These are phyloP conservation scores for Schoenoplectus triqueter DNA, from an alignment of 202 grass and related monocot species.

Conservation along the genomic window DNA sequence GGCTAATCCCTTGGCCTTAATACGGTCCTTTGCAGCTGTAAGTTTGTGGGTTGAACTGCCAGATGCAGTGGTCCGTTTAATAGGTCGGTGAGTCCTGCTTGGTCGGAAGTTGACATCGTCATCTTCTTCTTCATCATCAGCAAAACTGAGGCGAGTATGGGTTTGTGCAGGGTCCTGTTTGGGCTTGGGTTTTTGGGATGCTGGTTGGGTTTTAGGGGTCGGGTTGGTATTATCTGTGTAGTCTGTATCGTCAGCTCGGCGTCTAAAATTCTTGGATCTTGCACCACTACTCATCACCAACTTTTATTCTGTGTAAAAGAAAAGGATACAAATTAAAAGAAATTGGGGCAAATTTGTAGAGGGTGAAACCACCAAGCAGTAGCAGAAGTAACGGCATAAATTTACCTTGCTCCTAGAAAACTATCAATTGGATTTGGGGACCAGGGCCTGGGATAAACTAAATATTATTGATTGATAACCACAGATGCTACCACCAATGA, in stretches of 20 bases:
- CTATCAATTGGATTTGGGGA: background rate
- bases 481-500: background rate
- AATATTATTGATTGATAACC: background rate
- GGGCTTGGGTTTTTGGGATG: constrained; percentile 54
- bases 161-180: constrained; percentile 43
- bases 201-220: constrained; percentile 48
- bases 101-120: constrained; percentile 47
- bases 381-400: no score
- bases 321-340: constrained; percentile 9
- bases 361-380: no score
- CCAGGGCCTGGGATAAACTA: background rate
- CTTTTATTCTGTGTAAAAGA: background rate
- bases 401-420: background rate
- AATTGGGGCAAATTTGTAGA: background rate
- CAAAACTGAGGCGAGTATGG: constrained; percentile 87
- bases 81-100: constrained; percentile 32
- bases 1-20: constrained; percentile 38
- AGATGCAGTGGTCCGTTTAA: constrained; percentile 42
- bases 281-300: constrained; percentile 34
- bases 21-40: constrained; percentile 54
- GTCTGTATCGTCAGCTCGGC: constrained; percentile 40
- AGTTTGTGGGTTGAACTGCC: constrained; percentile 56
- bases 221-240: constrained; percentile 40
- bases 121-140: constrained; percentile 81
- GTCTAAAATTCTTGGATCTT: constrained; percentile 48